Base-by-base conservation (phyloP, 805 yeast species). In the Hermanozyma aechmeae region DNA sequence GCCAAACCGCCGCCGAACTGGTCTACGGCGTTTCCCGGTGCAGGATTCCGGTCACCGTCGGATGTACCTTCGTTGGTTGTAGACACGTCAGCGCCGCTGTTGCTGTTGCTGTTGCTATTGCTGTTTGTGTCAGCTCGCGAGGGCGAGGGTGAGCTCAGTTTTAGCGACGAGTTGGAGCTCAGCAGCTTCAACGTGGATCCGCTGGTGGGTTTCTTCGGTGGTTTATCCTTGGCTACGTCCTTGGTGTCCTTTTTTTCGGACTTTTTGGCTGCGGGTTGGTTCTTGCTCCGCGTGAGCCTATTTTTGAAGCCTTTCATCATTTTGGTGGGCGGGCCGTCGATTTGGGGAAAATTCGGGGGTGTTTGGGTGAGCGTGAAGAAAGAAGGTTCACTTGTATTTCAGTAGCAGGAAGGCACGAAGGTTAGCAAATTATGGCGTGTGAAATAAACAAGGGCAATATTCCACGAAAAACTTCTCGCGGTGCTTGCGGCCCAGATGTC, bases 301-400 rank as follows among this genome's bases (percentile, higher is more conserved):
- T 76, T 80, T 47, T 75, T 76, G 53, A 76, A 76, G 16, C 82
- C 82, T 58, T 75, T 76, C 82, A 76, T 76, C 84, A 76, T 76
- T 45, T 64, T 72, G 53, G 27, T 13, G 10, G 20, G 20, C 20
- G n/a, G n/a, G n/a, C n/a, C n/a, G n/a, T n/a, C n/a, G n/a, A n/a
- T n/a, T n/a, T n/a, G n/a, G n/a, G n/a, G n/a, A n/a, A n/a, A n/a
- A n/a, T n/a, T n/a, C n/a, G n/a, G n/a, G n/a, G n/a, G n/a, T n/a
- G n/a, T n/a, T n/a, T n/a, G n/a, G n/a, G n/a, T n/a, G n/a, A n/a
- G n/a, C n/a, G n/a, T n/a, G n/a, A n/a, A n/a, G n/a, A n/a, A n/a
- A n/a, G n/a, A n/a, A n/a, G n/a, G n/a, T n/a, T n/a, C n/a, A n/a
- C n/a, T n/a, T n/a, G n/a, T n/a, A n/a, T n/a, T n/a, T n/a, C n/a